Conservation (phyloP, 179 eudicot genomes). For the Beta corolliflora region DNA sequence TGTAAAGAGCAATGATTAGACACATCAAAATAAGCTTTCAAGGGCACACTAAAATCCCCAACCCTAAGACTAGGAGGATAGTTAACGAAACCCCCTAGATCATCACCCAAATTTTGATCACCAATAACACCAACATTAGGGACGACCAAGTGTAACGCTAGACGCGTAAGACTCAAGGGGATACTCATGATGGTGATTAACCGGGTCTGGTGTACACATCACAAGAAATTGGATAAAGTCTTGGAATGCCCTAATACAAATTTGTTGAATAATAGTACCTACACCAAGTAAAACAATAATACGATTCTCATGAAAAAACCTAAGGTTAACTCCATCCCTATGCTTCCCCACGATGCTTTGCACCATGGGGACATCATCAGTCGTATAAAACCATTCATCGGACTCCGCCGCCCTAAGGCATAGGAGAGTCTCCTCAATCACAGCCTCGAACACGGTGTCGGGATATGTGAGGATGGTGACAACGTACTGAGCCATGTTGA, state of each 20-base stretch:
- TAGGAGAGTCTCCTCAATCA: conserved; percentile 39
- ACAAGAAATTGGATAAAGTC: conserved; percentile 34
- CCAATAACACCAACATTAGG: background rate
- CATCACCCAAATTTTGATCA: background rate
- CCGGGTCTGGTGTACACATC: background rate
- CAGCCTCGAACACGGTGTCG: conserved; percentile 15
- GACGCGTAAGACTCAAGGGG: too few species aligned
- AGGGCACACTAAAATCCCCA: conserved; percentile 16
- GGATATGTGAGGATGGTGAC: conserved; percentile 21
- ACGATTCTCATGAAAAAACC: conserved; percentile 43
- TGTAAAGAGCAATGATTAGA: background rate
- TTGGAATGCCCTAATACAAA: conserved; percentile 50
- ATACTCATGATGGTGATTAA: background rate
- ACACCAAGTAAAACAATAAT: conserved; percentile 33
- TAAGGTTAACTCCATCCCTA: conserved; percentile 14
- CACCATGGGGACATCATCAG: conserved; percentile 28
- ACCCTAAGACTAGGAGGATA: conserved; percentile 3
- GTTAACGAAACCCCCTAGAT: background rate
- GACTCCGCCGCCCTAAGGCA: conserved; percentile 40
- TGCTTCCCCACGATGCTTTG: conserved; percentile 18
- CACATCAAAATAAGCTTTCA: background rate
- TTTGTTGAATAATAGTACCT: conserved; percentile 25
- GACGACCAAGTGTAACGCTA: background rate
- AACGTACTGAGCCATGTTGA: conserved; percentile 5
- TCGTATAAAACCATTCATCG: background rate